Conservation (phyloP, 164 flowering plant species). For the Vitis labrusca region DNA sequence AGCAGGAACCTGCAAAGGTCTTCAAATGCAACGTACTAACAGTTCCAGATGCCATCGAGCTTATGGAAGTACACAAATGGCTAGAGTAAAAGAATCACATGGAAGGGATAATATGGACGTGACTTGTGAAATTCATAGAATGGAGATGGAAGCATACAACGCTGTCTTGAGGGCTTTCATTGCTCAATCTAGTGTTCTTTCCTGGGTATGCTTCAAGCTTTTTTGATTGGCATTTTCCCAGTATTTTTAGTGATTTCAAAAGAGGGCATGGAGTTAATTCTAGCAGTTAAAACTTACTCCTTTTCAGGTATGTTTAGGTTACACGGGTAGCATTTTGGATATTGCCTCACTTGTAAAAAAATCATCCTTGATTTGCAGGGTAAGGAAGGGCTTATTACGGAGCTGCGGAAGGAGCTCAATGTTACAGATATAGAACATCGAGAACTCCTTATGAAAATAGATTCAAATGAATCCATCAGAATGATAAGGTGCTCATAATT, state of each 20-base stretch:
- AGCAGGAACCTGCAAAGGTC: neutral
- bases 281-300: too few species aligned
- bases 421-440: slow-evolving; percentile 43
- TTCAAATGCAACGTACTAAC: neutral
- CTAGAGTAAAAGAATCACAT: slow-evolving; percentile 3
- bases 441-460: slow-evolving; percentile 28
- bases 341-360: neutral
- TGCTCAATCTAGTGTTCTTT: slow-evolving; percentile 40
- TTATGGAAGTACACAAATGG: slow-evolving; percentile 2
- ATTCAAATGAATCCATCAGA: slow-evolving; percentile 31
- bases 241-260: too few species aligned
- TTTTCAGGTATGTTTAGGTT: too few species aligned
- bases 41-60: neutral
- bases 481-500: slow-evolving; percentile 32
- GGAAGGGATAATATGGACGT: slow-evolving; percentile 22
- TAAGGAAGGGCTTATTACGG: slow-evolving; percentile 33
- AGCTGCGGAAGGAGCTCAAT: slow-evolving; percentile 40
- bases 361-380: slow-evolving; percentile 19
- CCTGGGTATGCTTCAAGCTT: slow-evolving; percentile 28
- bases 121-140: slow-evolving; percentile 23
- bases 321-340: neutral
- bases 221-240: neutral
- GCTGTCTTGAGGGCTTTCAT: slow-evolving; percentile 39
- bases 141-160: slow-evolving; percentile 39
- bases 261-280: too few species aligned